Base-by-base conservation (phyloP, 73 alveolate species). In the Tetrahymena borealis region DNA sequence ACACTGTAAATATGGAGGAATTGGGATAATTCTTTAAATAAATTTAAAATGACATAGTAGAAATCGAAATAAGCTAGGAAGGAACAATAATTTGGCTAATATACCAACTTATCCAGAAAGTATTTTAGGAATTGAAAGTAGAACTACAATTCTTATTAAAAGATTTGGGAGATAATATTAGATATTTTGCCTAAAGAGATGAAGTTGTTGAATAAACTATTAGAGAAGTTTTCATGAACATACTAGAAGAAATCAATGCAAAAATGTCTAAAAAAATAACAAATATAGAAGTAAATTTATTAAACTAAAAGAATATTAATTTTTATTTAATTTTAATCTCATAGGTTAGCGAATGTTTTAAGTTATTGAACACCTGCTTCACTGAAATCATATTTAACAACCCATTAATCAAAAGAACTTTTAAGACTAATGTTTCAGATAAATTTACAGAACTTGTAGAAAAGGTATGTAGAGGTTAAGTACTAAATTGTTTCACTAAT, bases 391-490 rank as follows among this genome's bases (percentile, higher is more conserved):
- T 92, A n/a, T 92, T 92, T 31, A 91, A 92, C 31, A 92, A 92
- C 60, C 42, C 77, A 32, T 78, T 78, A 20, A 92, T 92, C 18
- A 92, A 90, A 36, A 35, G 43, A 1, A 78, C 77, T 38, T 78
- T 92, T n/a, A 92, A 90, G 78, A 92, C 95, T 15, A 91, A 79
- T n/a, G 90, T 92, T 4, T 42, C 90, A 6, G 95, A 92, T 38
- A 92, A 92, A 39, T 92, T 92, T 78, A 31, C 95, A 8, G 95
- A 92, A 38, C 39, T 78, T 78, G 95, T 92, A 7, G 95, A 92
- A 32, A 92, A 92, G 16, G 90, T 92, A 6, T 92, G 95, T 42
- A 92, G 95, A 92, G 95, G 95, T 15, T 39, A 92, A 41, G 95
- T 78, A 13, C 90, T 92, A 78, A 92, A 91, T 20, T 92, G 92